These are phyloP conservation scores for Samsoniella hepiali DNA, from an alignment of 2,329 filamentous ascomycete genomes.

Conservation along the genomic window DNA sequence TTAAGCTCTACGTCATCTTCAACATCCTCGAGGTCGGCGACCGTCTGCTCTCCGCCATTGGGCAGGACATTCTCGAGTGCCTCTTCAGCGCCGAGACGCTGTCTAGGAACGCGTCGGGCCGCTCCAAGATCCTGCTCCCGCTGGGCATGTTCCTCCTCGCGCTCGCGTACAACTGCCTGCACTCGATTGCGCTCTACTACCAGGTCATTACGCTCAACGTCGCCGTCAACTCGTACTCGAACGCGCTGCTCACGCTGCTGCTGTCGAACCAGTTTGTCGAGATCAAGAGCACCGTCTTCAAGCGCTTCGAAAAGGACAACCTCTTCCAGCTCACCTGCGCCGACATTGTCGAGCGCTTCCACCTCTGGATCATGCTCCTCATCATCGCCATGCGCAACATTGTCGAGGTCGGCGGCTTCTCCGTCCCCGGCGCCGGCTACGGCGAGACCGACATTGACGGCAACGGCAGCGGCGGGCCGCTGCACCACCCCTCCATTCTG, in stretches of 20 bases:
- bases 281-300: slow-evolving; percentile 97
- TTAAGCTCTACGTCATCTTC: slow-evolving; percentile 98
- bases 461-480: slow-evolving; percentile 53
- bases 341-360: slow-evolving; percentile 94
- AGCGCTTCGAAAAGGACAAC: slow-evolving; percentile 97
- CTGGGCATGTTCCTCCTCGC: slow-evolving; percentile 89
- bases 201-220: slow-evolving; percentile 98
- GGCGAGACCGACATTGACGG: slow-evolving; percentile 43
- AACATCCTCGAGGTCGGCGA: slow-evolving; percentile 94
- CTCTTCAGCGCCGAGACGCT: slow-evolving; percentile 91
- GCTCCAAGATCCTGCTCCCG: slow-evolving; percentile 85
- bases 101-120: slow-evolving; percentile 79
- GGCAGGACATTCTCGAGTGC: slow-evolving; percentile 94
- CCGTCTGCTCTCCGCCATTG: slow-evolving; percentile 82
- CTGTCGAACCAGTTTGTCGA: slow-evolving; percentile 98
- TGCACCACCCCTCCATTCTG: slow-evolving; percentile 70
- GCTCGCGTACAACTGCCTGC: slow-evolving; percentile 80
- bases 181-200: slow-evolving; percentile 87
- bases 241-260: slow-evolving; percentile 85
- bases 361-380: slow-evolving; percentile 94
- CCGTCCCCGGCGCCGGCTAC: slow-evolving; percentile 53
- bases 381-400: slow-evolving; percentile 97
- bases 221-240: slow-evolving; percentile 97
- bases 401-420: slow-evolving; percentile 88
- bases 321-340: slow-evolving; percentile 94